A percentile compares a stretch with the other conserved stretches of the same genome.
phyloP scores from a whole-genome alignment of 1,284 basidiomycete genomes.

The Leccinum fuscescens region DNA sequence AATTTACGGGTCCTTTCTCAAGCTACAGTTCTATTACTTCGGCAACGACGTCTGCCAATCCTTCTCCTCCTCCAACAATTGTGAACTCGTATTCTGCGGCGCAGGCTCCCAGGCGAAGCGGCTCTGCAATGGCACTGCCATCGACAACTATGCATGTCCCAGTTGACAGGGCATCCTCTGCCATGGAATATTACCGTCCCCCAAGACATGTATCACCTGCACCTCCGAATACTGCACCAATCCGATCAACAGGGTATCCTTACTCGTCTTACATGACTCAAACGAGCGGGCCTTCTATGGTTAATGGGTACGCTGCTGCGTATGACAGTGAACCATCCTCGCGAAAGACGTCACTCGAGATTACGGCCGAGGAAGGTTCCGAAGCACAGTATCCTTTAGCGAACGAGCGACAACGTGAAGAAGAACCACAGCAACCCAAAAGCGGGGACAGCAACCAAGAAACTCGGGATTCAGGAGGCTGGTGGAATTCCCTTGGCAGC shows the following conservation, averaged over 20 bases:
- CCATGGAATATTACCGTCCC: slow-evolving; percentile 65
- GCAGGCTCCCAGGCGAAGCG: slow-evolving; percentile 49
- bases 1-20: slow-evolving; percentile 80
- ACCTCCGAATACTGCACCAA: slow-evolving; percentile 32
- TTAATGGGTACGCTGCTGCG: slow-evolving; percentile 30
- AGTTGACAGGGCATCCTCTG: slow-evolving; percentile 72
- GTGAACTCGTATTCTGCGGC: slow-evolving; percentile 46
- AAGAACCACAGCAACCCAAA: neutral
- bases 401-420: slow-evolving; percentile 5
- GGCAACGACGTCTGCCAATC: slow-evolving; percentile 62
- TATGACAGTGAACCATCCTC: slow-evolving; percentile 26
- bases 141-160: slow-evolving; percentile 45
- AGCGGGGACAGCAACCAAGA: slow-evolving; percentile 17
- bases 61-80: slow-evolving; percentile 67
- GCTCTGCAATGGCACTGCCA: slow-evolving; percentile 62
- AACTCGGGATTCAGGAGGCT: slow-evolving; percentile 42
- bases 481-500: slow-evolving; percentile 61
- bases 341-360: slow-evolving; percentile 33
- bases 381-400: slow-evolving; percentile 11
- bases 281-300: slow-evolving; percentile 22
- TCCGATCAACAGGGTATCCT: slow-evolving; percentile 22
- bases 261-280: slow-evolving; percentile 34
- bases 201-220: slow-evolving; percentile 47
- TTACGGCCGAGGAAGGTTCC: slow-evolving; percentile 36
- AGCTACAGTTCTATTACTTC: slow-evolving; percentile 95